Base-by-base conservation (phyloP, 148 eudicot species). In the Nepenthes gracilis region DNA sequence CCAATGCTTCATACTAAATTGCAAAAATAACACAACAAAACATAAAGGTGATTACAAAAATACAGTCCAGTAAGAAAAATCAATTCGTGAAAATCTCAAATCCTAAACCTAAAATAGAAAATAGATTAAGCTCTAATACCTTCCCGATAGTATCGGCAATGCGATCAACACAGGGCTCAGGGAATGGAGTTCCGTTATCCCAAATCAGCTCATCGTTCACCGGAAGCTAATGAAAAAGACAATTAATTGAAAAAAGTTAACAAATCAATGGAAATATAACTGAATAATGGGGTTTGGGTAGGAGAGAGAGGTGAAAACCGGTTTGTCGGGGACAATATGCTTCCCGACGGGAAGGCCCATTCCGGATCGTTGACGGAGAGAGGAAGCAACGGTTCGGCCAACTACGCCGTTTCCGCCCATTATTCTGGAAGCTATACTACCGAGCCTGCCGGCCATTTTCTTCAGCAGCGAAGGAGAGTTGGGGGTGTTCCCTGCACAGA, bases 301-400 rank as follows among this genome's bases (percentile, higher is more conserved):
- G 6, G 48, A 49, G 32, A 23, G 52, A 57, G 37, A 38, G 48
- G 34, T 23, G 33, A 13, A 68, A 60, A 90, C 90, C 52, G 96
- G 93, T 48, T 87, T 91, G 62, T 81, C 74, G 61, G 90, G 97
- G 70, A 91, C 85, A 79, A 87, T 76, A 77, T 85, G 92, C 63
- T 83, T 87, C 64, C 95, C 97, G 75, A 82, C 92, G 63, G 97
- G 95, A 13, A 91, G 89, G 35, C 95, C 98, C 91, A 92, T 83
- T 43, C 98, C 96, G 38, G 96, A 74, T 52, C 96, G 86, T 43
- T 68, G 83, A 13, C 94, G 90, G 67, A 88, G 82, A 57, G 96
- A 83, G 47, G 88, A 65, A 32, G 66, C 77, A 65, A 56, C 65
- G 56, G 96, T 82, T 32, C 91, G 91, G 34, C 68, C 36, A 36